Evolutionary conservation across 495 filamentous ascomycete genomes (phyloP).

Genomic region (Lasiosphaeris hirsuta): DNA sequence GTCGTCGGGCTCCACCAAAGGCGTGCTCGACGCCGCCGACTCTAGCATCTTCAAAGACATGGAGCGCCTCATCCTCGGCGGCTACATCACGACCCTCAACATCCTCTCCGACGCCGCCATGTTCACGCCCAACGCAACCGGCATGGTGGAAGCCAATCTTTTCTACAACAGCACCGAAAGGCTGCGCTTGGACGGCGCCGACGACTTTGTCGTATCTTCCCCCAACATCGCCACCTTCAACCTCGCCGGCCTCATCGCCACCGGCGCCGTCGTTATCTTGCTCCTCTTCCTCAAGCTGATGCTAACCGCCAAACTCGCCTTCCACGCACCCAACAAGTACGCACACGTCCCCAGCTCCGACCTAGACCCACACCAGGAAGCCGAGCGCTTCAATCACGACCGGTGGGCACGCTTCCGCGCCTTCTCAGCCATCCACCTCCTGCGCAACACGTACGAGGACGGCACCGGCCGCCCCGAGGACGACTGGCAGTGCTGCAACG

Average conservation of each 20-base stretch:
- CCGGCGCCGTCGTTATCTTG: neutral
- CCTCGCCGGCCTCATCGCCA: constrained; percentile 6
- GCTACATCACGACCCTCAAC: constrained; percentile 10
- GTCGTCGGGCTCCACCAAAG: neutral
- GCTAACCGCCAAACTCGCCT: constrained; percentile 2
- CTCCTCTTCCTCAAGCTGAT: constrained; percentile 1
- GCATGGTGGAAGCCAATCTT: neutral
- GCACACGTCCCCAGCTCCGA: neutral
- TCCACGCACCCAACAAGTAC: neutral
- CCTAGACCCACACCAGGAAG: constrained; percentile 7
- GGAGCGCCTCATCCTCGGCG: constrained; percentile 2
- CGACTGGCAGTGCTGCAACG: constrained; percentile 9
- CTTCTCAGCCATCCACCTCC: constrained; percentile 11
- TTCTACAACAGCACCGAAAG: neutral
- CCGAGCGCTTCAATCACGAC: constrained; percentile 6
- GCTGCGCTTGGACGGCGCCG: neutral
- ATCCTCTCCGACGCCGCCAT: neutral
- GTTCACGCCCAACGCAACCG: neutral
- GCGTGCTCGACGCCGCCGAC: neutral
- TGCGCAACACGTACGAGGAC: constrained; percentile 13
- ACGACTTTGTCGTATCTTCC: constrained; percentile 7
- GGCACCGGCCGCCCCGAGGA: constrained; percentile 8
- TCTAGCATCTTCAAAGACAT: constrained; percentile 1
- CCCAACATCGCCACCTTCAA: constrained; percentile 8
- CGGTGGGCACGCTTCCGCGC: constrained; percentile 14